A percentile compares a stretch with the other conserved stretches of the same genome.
phyloP scores from a whole-genome alignment of 345 rosid species.

The Bruguiera sexangula region DNA sequence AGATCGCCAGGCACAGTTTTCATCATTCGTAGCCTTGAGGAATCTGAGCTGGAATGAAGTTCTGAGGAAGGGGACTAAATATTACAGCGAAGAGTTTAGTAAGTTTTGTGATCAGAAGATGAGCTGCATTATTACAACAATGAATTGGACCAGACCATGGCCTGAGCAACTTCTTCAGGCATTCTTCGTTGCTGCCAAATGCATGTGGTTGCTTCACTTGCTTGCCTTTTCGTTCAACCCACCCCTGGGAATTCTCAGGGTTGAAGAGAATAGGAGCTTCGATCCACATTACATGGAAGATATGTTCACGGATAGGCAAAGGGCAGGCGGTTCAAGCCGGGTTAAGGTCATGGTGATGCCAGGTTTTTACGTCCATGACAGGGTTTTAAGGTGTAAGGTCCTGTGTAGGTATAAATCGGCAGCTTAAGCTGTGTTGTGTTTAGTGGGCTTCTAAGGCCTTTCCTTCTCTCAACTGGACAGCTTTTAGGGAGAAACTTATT shows the following conservation, averaged over 20 bases:
- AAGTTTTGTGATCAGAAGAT: constrained; percentile 95
- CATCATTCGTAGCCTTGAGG: constrained; percentile 69
- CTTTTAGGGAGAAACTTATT: too few species aligned
- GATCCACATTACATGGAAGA: constrained; percentile 85
- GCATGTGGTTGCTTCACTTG: constrained; percentile 90
- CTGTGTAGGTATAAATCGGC: constrained; percentile 66
- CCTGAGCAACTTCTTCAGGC: constrained; percentile 80
- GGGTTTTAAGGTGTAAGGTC: constrained; percentile 86
- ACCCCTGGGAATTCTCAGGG: constrained; percentile 65
- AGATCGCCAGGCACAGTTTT: constrained; percentile 65
- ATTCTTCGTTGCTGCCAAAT: constrained; percentile 83
- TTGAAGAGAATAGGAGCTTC: constrained; percentile 63
- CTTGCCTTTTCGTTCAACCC: constrained; percentile 89
- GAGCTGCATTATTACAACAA: constrained; percentile 69
- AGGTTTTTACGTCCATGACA: constrained; percentile 73
- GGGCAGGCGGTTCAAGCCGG: constrained; percentile 35
- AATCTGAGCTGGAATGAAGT: constrained; percentile 95
- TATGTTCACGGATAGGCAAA: constrained; percentile 61
- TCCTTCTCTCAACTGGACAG: too few species aligned
- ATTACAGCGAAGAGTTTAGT: constrained; percentile 88
- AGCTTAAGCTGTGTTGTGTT: constrained; percentile 15
- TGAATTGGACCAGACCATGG: constrained; percentile 88
- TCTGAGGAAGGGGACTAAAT: constrained; percentile 82
- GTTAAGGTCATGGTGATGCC: constrained; percentile 97
- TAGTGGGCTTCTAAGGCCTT: too few species aligned